A percentile compares a stretch with the other conserved stretches of the same genome.
phyloP scores from a whole-genome alignment of 2,329 filamentous ascomycete species.

The Pseudogymnoascus sp. region DNA sequence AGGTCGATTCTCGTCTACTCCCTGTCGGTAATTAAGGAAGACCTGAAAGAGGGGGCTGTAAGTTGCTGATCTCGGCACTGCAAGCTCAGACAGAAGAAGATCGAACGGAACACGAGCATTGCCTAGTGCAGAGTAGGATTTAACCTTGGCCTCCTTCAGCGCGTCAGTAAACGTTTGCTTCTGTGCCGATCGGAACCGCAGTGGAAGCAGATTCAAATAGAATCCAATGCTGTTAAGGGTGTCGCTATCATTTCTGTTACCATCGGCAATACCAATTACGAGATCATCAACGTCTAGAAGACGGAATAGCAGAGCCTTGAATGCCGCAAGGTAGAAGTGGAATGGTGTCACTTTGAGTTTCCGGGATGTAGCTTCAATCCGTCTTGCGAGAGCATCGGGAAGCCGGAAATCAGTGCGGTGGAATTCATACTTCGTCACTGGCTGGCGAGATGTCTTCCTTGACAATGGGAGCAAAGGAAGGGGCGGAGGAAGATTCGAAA shows the following conservation, averaged over 20 bases:
- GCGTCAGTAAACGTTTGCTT: conserved; percentile 20
- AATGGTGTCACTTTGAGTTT: conserved; percentile 29
- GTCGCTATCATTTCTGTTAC: conserved; percentile 29
- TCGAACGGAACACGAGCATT: conserved; percentile 43
- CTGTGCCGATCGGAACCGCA: conserved; percentile 14
- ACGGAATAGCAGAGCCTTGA: conserved; percentile 31
- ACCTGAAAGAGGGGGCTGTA: conserved; percentile 39
- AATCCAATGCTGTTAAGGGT: conserved; percentile 19
- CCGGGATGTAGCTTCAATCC: neutral
- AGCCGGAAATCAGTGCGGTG: neutral
- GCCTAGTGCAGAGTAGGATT: conserved; percentile 31
- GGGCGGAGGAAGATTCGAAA: neutral
- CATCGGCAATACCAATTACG: conserved; percentile 39
- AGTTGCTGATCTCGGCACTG: conserved; percentile 31
- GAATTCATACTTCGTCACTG: neutral
- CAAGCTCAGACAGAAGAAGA: conserved; percentile 37
- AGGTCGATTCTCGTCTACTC: conserved; percentile 22
- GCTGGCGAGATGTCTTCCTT: neutral
- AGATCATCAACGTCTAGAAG: conserved; percentile 32
- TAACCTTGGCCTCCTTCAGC: conserved; percentile 18
- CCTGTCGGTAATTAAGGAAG: conserved; percentile 39
- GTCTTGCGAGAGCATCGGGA: neutral
- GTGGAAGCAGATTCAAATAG: conserved; percentile 17
- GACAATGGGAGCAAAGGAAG: neutral
- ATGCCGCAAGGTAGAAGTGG: conserved; percentile 37